Conservation (phyloP, 1,284 basidiomycete species). For the Puccinia novopanici region DNA sequence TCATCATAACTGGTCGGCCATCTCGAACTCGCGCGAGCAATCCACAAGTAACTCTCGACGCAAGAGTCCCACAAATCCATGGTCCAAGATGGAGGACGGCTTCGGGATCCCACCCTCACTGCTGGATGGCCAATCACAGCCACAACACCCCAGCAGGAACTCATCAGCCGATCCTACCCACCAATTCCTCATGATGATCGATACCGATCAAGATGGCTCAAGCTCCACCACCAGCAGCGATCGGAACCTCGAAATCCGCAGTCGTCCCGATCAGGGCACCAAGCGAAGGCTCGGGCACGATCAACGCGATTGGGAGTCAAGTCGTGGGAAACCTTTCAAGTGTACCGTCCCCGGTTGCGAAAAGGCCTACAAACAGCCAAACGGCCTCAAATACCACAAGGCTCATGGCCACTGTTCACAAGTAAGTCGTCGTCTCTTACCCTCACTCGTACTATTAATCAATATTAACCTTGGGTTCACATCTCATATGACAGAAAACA, state of each 20-base stretch:
- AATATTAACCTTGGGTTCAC: constrained; percentile 59
- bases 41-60: not conserved
- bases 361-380: constrained; percentile 97
- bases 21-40: not conserved
- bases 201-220: constrained; percentile 3
- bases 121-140: constrained; percentile 11
- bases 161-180: not conserved
- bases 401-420: constrained; percentile 91
- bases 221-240: constrained; percentile 13
- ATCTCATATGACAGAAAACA: constrained; percentile 68
- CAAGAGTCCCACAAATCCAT: constrained; percentile 1
- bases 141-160: not conserved
- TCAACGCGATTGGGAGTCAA: constrained; percentile 15
- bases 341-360: constrained; percentile 97
- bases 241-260: not conserved
- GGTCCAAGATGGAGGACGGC: constrained; percentile 7
- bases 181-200: constrained; percentile 28
- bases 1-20: not conserved
- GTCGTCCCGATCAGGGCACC: not conserved
- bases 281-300: not conserved
- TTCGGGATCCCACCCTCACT: constrained; percentile 31
- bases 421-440: constrained; percentile 66
- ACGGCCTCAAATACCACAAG: constrained; percentile 94
- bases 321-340: constrained; percentile 79
- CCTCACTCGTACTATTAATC: not conserved